Evolutionary conservation across 495 filamentous ascomycete species (phyloP).

Genomic region (Xanthoparmelia taractica): DNA sequence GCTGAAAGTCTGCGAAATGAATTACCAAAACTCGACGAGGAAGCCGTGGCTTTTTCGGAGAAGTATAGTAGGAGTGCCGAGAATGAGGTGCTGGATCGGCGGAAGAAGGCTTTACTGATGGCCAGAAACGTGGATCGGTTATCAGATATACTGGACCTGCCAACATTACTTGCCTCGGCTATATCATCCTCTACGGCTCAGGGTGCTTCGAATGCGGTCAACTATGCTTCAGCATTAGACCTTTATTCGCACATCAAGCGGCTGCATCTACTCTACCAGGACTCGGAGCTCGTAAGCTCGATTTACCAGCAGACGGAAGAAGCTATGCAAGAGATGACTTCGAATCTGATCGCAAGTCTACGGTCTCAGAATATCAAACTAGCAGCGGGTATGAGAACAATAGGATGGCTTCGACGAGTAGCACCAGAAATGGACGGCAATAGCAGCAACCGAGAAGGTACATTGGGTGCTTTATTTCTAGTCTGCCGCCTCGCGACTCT

Average conservation of each 20-base stretch:
- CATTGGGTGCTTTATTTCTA: conserved; percentile 77
- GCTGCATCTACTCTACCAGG: conserved; percentile 71
- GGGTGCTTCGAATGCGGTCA: conserved; percentile 50
- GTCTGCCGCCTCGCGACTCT: conserved; percentile 78
- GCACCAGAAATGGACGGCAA: conserved; percentile 63
- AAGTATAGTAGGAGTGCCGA: conserved; percentile 70
- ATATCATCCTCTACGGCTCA: conserved; percentile 49
- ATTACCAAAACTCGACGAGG: conserved; percentile 72
- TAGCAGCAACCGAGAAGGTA: conserved; percentile 43
- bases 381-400: conserved; percentile 81
- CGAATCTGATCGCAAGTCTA: conserved; percentile 71
- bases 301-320: conserved; percentile 73
- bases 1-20: conserved; percentile 57
- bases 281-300: conserved; percentile 63
- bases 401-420: conserved; percentile 84
- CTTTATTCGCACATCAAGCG: conserved; percentile 89
- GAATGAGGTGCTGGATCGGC: conserved; percentile 64
- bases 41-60: conserved; percentile 69
- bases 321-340: conserved; percentile 83
- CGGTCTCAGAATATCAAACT: conserved; percentile 75
- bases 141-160: conserved; percentile 86
- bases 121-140: conserved; percentile 81
- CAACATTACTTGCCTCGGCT: conserved; percentile 70
- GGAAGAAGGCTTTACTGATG: conserved; percentile 78
- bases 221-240: conserved; percentile 86